Evolutionary conservation across 306 rosid genomes (phyloP).

Genomic region (Prunus dulcis): DNA sequence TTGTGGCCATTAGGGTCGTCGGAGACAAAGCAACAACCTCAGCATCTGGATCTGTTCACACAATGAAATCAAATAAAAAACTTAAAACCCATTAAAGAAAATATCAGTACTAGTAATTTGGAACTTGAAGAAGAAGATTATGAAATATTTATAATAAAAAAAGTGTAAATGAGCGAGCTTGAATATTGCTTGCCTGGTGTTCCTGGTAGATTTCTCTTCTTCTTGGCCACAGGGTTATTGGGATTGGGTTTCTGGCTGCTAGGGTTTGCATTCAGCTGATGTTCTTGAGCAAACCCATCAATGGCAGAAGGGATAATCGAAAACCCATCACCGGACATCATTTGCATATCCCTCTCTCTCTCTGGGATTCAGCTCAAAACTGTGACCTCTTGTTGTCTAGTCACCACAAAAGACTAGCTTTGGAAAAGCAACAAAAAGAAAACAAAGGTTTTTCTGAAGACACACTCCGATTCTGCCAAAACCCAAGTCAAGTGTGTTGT

Average conservation of each 20-base stretch:
- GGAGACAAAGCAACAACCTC: slow-evolving; percentile 91
- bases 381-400: slow-evolving; percentile 17
- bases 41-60: slow-evolving; percentile 83
- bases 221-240: slow-evolving; percentile 43
- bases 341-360: not conserved
- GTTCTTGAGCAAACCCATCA: slow-evolving; percentile 51
- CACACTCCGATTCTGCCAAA: slow-evolving; percentile 54
- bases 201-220: slow-evolving; percentile 92
- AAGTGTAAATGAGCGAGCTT: not conserved
- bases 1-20: slow-evolving; percentile 88
- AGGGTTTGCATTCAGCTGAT: slow-evolving; percentile 46
- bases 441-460: slow-evolving; percentile 32
- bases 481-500: slow-evolving; percentile 47
- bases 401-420: slow-evolving; percentile 29
- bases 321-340: slow-evolving; percentile 65
- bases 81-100: not conserved
- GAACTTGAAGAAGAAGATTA: not conserved
- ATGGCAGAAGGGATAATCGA: slow-evolving; percentile 51
- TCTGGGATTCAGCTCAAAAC: slow-evolving; percentile 9
- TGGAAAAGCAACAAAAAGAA: slow-evolving; percentile 35
- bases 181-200: slow-evolving; percentile 59
- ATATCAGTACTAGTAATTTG: not conserved
- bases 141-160: not conserved
- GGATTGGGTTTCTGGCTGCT: slow-evolving; percentile 59
- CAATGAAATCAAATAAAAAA: not conserved